Conservation (phyloP, 805 yeast species). For the Vanderwaltozyma polyspora region DNA sequence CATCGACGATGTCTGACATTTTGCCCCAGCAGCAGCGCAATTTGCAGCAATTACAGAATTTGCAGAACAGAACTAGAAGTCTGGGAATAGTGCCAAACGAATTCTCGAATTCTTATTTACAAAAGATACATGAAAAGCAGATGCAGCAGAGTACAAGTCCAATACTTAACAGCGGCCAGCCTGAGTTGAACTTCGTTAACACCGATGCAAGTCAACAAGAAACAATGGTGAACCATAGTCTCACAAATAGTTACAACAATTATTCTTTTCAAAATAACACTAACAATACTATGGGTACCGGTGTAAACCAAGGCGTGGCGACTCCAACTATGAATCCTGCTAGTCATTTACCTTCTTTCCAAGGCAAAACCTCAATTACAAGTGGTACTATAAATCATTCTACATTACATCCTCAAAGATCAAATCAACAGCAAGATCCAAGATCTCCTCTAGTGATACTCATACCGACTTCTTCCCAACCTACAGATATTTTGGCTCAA, state of each 20-base stretch:
- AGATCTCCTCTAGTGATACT: constrained; percentile 38
- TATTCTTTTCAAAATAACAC: not conserved
- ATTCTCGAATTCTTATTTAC: not conserved
- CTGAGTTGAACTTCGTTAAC: too few species aligned
- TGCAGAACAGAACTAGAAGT: constrained; percentile 15
- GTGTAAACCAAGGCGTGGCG: too few species aligned
- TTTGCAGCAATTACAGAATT: constrained; percentile 33
- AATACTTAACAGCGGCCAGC: too few species aligned
- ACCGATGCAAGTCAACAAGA: too few species aligned
- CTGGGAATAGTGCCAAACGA: constrained; percentile 1
- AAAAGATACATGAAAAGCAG: constrained; percentile 6
- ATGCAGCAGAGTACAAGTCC: constrained; percentile 4
- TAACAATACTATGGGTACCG: not conserved
- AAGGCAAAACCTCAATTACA: not conserved
- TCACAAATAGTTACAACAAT: not conserved
- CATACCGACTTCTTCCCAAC: constrained; percentile 55
- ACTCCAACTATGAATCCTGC: too few species aligned
- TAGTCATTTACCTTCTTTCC: not conserved
- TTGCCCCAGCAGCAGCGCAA: constrained; percentile 35
- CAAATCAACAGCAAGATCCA: constrained; percentile 27
- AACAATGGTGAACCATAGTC: not conserved
- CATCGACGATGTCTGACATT: constrained; percentile 20
- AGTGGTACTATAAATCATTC: not conserved
- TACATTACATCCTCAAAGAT: not conserved
- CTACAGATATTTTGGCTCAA: constrained; percentile 78